Evolutionary conservation across 2,329 filamentous ascomycete genomes (phyloP).

Genomic region (Laburnicola sp.): DNA sequence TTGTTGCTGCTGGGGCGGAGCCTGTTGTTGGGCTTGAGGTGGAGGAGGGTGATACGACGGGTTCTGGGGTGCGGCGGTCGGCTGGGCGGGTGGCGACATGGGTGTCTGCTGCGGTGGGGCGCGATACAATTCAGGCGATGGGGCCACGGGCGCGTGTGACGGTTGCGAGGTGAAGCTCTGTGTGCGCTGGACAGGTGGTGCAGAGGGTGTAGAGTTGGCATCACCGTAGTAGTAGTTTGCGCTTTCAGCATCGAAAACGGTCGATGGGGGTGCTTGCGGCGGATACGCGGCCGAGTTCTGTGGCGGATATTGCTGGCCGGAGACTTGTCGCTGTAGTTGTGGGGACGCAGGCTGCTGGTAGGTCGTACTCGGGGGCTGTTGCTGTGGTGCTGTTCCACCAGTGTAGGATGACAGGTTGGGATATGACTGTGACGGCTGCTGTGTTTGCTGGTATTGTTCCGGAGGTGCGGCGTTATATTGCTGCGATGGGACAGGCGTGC

Average conservation of each 20-base stretch:
- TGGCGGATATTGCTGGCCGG: constrained; percentile 39
- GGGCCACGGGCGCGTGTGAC: constrained; percentile 36
- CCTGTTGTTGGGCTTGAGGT: no score
- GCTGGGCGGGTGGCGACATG: constrained; percentile 37
- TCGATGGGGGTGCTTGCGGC: constrained; percentile 39
- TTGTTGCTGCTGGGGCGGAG: constrained; percentile 29
- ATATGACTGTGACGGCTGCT: constrained; percentile 42
- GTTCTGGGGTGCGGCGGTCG: constrained; percentile 35
- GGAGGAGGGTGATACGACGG: constrained; percentile 29
- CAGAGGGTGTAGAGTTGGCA: constrained; percentile 22
- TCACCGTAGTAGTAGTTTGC: constrained; percentile 43
- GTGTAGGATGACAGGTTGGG: constrained; percentile 34
- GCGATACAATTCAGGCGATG: constrained; percentile 40
- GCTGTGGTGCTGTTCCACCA: constrained; percentile 22
- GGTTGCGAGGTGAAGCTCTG: constrained; percentile 39
- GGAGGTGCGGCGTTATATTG: constrained; percentile 31
- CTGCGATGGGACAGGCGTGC: constrained; percentile 31
- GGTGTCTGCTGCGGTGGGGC: constrained; percentile 29
- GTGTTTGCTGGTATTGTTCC: constrained; percentile 40
- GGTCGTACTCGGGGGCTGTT: constrained; percentile 27
- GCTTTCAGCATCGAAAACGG: constrained; percentile 38
- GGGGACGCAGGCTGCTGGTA: constrained; percentile 42
- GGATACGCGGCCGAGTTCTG: constrained; percentile 37
- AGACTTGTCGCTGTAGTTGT: constrained; percentile 42
- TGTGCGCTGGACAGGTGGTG: constrained; percentile 34